Base-by-base conservation (phyloP, 805 yeast genomes). In the Yamadazyma sp. region DNA sequence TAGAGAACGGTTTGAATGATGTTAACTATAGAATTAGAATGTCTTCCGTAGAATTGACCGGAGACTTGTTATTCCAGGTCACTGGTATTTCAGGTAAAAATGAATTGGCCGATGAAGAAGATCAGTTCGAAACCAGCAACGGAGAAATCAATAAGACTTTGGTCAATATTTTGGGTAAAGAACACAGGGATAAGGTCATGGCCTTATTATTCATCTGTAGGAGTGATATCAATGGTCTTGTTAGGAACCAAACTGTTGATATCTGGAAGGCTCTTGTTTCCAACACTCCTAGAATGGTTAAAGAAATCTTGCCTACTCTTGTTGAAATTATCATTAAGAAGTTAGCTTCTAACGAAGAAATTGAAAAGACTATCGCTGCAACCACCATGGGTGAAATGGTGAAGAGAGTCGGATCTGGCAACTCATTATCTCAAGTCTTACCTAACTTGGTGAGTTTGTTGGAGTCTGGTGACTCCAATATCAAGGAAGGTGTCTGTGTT, bases 201-300 rank as follows among this genome's bases (percentile, higher is more conserved):
- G 77, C 97, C 1, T 71, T 90, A n/a, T 69, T 93, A 49, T 93
- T 89, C 60, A 80, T 93, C 22, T 90, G 97, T 61, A 89, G 99
- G 60, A 86, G 95, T 10, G 99, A 93, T 68, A 77, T 81, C 26
- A 77, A 93, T 25, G 87, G 87, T 49, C 73, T 81, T 48, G 99
- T 93, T 18, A 81, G 99, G 52, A 80, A 80, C 47, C 85, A 95
- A 17, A 82, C 98, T 9, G 78, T 87, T 42, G 96, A 93, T 52
- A 88, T 93, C 32, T 93, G 99, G 99, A 90, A 90, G 65, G 88
- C 96, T 0, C 71, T 93, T 55, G 97, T 93, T 35, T 85, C 95
- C 32, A 93, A 93, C 59, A 93, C 99, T 15, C 98, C 99, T 28
- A 80, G 85, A 55, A 86, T 96, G 3, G 84, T 93, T 32, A 91